These are phyloP conservation scores for Periconia sp. DNA, from an alignment of 2,329 filamentous ascomycete genomes.

Conservation along the genomic window DNA sequence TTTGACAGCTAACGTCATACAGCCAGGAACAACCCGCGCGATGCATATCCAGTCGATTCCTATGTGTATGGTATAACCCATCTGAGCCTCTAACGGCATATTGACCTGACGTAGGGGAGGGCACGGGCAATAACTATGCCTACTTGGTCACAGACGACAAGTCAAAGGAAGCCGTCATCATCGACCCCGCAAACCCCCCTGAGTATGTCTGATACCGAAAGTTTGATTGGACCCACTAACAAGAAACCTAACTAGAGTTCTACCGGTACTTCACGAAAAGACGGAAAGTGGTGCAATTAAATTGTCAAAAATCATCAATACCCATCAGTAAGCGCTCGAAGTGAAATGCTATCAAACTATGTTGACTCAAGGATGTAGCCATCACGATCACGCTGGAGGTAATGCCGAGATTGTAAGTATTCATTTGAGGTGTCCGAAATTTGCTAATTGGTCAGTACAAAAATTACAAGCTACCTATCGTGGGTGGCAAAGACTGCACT, in stretches of 20 bases:
- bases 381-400: conserved; percentile 93
- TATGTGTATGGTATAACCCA: conserved; percentile 72
- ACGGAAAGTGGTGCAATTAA: conserved; percentile 76
- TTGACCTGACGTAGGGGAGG: conserved; percentile 66
- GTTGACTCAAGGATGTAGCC: conserved; percentile 60
- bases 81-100: too few species aligned
- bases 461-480: conserved; percentile 72
- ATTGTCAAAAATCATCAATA: conserved; percentile 90
- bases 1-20: conserved; percentile 27
- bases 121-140: conserved; percentile 81
- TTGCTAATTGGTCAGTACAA: too few species aligned
- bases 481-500: conserved; percentile 87
- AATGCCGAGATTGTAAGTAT: conserved; percentile 75
- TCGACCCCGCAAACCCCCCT: conserved; percentile 79
- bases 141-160: conserved; percentile 65
- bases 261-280: conserved; percentile 73
- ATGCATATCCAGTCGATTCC: conserved; percentile 91
- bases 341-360: neutral
- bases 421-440: too few species aligned
- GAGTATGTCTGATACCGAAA: conserved; percentile 70
- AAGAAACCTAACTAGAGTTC: conserved; percentile 54
- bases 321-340: conserved; percentile 77
- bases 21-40: conserved; percentile 50
- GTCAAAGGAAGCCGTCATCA: conserved; percentile 63
- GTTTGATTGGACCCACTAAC: neutral